Base-by-base conservation (phyloP, 2,329 filamentous ascomycete species). In the Calonectria naviculata region DNA sequence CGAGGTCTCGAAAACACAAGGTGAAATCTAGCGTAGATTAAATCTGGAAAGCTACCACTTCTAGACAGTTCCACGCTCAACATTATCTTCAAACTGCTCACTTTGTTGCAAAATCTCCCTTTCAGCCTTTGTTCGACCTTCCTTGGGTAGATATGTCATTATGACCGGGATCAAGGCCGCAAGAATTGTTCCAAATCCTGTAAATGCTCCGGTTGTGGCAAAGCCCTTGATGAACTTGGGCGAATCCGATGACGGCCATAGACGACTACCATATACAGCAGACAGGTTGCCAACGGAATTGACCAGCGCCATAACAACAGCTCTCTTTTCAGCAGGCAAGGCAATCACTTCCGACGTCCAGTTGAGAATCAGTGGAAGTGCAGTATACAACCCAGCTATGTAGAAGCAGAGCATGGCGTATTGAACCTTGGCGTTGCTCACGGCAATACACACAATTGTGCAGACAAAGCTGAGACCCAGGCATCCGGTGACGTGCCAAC, bases 271-370 rank as follows among this genome's bases (percentile, higher is more conserved):
- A 56, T 81, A 81, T 17, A 81, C 78, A 31, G 77, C 79, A 17
- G 78, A 79, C n/a, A 80, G 77, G 71, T 81, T 80, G 44, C 79
- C 79, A 64, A 80, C 78, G 0, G 79, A 78, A 64, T 81, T 81
- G 62, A 80, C 78, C n/a, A 80, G 64, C 5, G 79, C 79, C 26
- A 81, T 72, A n/a, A 80, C 79, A 29, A 81, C 77, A 24, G 79
- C 78, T n/a, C 79, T 74, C 78, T 81, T 81, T 65, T 80, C 79
- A 9, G 78, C 73, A 5, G 79, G 79, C 63, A 79, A 66, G 42
- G 70, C 73, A 38, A 80, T 73, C n/a, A 69, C 69, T 28, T 71
- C 75, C 65, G 75, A 79, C 10, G 79, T 77, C 80, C 79, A 81
- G 44, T 76, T 78, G 28, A 81, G 71, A 24, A 79, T 73, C 10